These are phyloP conservation scores for Articulospora tetracladia DNA, from an alignment of 495 filamentous ascomycete genomes.

Conservation along the genomic window DNA sequence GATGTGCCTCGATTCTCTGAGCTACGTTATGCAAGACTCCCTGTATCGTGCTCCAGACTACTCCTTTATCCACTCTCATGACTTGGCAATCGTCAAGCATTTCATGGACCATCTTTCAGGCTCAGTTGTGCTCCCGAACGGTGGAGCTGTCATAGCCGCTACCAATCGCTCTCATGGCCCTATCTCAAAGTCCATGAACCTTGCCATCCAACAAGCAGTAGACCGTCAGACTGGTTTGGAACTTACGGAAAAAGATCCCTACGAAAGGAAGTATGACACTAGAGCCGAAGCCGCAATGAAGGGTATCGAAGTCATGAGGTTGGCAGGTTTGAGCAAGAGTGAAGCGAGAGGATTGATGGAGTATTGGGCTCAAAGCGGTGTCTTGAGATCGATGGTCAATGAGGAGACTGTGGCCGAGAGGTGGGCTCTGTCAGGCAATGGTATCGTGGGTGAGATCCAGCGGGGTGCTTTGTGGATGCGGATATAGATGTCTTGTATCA, in stretches of 20 bases:
- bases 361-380: conserved; percentile 86
- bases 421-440: conserved; percentile 77
- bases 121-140: conserved; percentile 57
- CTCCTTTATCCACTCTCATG: conserved; percentile 79
- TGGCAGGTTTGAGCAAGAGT: conserved; percentile 63
- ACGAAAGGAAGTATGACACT: conserved; percentile 58
- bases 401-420: conserved; percentile 75
- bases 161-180: conserved; percentile 65
- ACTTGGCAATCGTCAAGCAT: conserved; percentile 70
- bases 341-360: conserved; percentile 84
- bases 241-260: conserved; percentile 58
- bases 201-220: conserved; percentile 48
- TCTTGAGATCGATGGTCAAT: conserved; percentile 65
- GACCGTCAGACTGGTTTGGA: conserved; percentile 30
- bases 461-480: conserved; percentile 52
- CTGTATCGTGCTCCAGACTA: conserved; percentile 66
- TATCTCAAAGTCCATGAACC: conserved; percentile 55
- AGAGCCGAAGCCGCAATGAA: conserved; percentile 60
- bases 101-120: conserved; percentile 71
- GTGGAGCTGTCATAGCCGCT: conserved; percentile 74
- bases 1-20: conserved; percentile 72
- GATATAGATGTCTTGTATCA: conserved; percentile 21
- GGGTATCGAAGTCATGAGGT: conserved; percentile 39
- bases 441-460: conserved; percentile 83
- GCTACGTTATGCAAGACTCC: conserved; percentile 71